Percentiles rank a stretch among this genome's conserved stretches.
These are phyloP conservation scores for Schizophyllum amplum DNA, from an alignment of 1,284 basidiomycete species.

Conservation along the genomic window DNA sequence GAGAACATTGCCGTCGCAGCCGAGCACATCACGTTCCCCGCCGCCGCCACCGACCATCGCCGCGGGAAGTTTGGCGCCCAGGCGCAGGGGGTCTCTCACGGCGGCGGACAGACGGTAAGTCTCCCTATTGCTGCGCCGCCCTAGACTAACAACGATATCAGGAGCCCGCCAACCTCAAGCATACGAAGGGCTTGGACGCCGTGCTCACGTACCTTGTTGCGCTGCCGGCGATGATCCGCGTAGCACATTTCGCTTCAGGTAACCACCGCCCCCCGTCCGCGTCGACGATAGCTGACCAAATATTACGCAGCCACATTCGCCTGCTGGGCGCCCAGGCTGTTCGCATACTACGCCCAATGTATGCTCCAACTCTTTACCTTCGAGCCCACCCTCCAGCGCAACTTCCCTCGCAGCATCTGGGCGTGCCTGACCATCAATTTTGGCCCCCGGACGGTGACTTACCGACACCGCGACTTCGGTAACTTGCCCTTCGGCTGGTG, in stretches of 20 bases:
- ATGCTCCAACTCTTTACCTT: neutral
- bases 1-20: too few relatives aligned
- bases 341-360: neutral
- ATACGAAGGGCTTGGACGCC: neutral
- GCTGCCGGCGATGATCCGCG: neutral
- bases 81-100: neutral
- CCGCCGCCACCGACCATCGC: neutral
- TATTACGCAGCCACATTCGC: too few relatives aligned
- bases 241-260: neutral
- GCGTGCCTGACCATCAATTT: conserved; percentile 11
- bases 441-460: conserved; percentile 1
- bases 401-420: conserved; percentile 9
- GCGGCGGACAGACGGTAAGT: neutral
- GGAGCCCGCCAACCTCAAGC: neutral
- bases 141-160: neutral
- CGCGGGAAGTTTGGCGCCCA: neutral
- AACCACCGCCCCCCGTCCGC: too few relatives aligned
- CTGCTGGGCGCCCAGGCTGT: neutral
- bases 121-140: neutral
- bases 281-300: too few relatives aligned
- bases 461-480: neutral
- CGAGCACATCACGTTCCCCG: too few relatives aligned
- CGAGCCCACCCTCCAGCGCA: conserved; percentile 3
- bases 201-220: neutral
- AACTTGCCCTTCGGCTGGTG: conserved; percentile 9